These are phyloP conservation scores for Candida mattraensis DNA, from an alignment of 805 yeast genomes.

Conservation along the genomic window DNA sequence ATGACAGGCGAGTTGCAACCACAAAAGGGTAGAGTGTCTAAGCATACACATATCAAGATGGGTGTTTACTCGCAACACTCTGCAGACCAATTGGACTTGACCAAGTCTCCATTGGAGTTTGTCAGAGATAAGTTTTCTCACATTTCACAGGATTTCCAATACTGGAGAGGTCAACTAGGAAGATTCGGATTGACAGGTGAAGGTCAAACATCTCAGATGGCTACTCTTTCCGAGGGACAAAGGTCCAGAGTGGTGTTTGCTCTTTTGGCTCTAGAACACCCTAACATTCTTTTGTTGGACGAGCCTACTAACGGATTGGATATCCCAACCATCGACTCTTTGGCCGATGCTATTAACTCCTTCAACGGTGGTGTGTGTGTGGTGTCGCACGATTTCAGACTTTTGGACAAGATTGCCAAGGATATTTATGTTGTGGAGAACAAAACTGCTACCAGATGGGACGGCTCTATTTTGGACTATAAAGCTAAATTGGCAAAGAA, in stretches of 20 bases:
- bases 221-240: constrained; percentile 98
- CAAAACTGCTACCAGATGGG: constrained; percentile 96
- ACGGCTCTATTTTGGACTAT: constrained; percentile 85
- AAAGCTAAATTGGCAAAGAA: constrained; percentile 92
- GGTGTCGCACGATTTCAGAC: constrained; percentile 98
- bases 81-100: constrained; percentile 94
- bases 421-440: constrained; percentile 96
- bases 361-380: constrained; percentile 98
- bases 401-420: constrained; percentile 94
- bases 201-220: constrained; percentile 98
- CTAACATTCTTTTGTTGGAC: constrained; percentile 91
- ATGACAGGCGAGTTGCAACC: constrained; percentile 94
- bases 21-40: constrained; percentile 92
- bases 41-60: constrained; percentile 95
- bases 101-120: constrained; percentile 93
- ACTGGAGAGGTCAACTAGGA: constrained; percentile 97
- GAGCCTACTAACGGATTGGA: constrained; percentile 99
- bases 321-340: constrained; percentile 95
- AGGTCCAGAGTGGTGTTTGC: constrained; percentile 99
- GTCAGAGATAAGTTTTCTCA: constrained; percentile 90
- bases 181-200: constrained; percentile 99
- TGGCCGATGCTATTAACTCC: constrained; percentile 92
- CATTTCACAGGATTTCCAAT: constrained; percentile 96
- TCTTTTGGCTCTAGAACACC: constrained; percentile 88
- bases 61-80: constrained; percentile 99